A percentile compares a stretch with the other conserved stretches of the same genome.
These are phyloP conservation scores for Quercus engelmannii DNA, from an alignment of 306 rosid genomes.

Conservation along the genomic window DNA sequence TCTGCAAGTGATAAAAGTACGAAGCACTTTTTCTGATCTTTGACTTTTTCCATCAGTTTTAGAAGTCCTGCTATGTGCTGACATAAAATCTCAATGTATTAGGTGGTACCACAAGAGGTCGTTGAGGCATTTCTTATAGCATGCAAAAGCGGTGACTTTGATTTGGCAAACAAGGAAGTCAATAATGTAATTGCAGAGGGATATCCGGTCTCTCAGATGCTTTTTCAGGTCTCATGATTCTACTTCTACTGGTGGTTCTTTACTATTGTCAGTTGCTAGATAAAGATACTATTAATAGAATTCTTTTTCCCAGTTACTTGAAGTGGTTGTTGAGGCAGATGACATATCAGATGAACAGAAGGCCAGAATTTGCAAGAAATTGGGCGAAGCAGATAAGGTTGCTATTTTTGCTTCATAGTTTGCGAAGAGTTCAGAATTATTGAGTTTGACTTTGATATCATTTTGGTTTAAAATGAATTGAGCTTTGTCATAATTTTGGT, in stretches of 20 bases:
- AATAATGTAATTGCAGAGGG: constrained; percentile 86
- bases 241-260: background rate
- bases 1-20: background rate
- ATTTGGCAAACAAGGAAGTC: constrained; percentile 85
- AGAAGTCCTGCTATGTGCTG: constrained; percentile 6
- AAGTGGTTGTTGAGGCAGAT: constrained; percentile 60
- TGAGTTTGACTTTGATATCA: background rate
- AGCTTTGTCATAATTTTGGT: background rate
- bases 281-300: constrained; percentile 5
- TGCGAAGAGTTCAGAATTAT: background rate
- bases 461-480: background rate
- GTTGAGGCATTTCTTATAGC: constrained; percentile 57
- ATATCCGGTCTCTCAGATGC: constrained; percentile 88
- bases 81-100: constrained; percentile 22
- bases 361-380: constrained; percentile 79
- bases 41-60: background rate
- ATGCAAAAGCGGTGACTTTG: constrained; percentile 84
- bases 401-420: background rate
- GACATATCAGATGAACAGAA: constrained; percentile 87
- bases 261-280: background rate
- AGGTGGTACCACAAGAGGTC: constrained; percentile 68
- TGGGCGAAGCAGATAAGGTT: constrained; percentile 92
- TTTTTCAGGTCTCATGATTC: constrained; percentile 54
- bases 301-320: constrained; percentile 56
- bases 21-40: background rate